Evolutionary conservation across 2,329 filamentous ascomycete genomes (phyloP).

Genomic region (Aspergillus aculeatus): DNA sequence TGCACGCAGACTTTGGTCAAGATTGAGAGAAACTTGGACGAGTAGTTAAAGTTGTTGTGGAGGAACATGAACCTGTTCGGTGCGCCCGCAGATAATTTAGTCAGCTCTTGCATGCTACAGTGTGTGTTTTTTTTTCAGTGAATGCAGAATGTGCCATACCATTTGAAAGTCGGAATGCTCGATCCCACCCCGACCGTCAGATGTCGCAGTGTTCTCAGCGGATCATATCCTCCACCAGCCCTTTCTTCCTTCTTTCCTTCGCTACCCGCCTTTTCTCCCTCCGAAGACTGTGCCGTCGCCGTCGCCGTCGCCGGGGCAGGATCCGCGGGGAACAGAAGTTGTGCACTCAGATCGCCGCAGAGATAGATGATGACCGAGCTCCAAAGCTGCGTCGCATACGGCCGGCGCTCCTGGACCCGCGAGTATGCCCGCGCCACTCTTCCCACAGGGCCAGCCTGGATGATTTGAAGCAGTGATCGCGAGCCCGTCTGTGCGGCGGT

Average conservation of each 20-base stretch:
- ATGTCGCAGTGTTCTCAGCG: slow-evolving; percentile 66
- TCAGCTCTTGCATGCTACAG: not conserved
- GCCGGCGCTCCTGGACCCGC: slow-evolving; percentile 67
- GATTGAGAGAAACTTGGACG: slow-evolving; percentile 69
- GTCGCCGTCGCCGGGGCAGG: slow-evolving; percentile 17
- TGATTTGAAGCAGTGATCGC: slow-evolving; percentile 31
- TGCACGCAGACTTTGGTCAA: slow-evolving; percentile 75
- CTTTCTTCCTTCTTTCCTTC: slow-evolving; percentile 20
- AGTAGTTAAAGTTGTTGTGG: slow-evolving; percentile 78
- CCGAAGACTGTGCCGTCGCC: slow-evolving; percentile 13
- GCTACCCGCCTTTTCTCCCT: slow-evolving; percentile 40
- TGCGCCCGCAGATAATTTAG: not conserved
- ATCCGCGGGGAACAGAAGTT: slow-evolving; percentile 57
- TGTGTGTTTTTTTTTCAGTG: not conserved
- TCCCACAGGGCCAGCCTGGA: slow-evolving; percentile 34
- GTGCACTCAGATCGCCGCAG: slow-evolving; percentile 73
- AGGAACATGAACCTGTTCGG: slow-evolving; percentile 71
- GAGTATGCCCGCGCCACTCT: slow-evolving; percentile 55
- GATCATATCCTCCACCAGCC: slow-evolving; percentile 61
- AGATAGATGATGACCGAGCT: slow-evolving; percentile 77
- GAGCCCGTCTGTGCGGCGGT: slow-evolving; percentile 15
- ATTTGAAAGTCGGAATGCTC: slow-evolving; percentile 77
- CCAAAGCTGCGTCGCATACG: slow-evolving; percentile 75
- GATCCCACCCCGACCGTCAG: slow-evolving; percentile 70
- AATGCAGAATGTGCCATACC: slow-evolving; percentile 53